Evolutionary conservation across 768 basidiomycete species (phyloP), one percentile per base, ranked within the genome.

Genomic region (Clavulina sp.): DNA sequence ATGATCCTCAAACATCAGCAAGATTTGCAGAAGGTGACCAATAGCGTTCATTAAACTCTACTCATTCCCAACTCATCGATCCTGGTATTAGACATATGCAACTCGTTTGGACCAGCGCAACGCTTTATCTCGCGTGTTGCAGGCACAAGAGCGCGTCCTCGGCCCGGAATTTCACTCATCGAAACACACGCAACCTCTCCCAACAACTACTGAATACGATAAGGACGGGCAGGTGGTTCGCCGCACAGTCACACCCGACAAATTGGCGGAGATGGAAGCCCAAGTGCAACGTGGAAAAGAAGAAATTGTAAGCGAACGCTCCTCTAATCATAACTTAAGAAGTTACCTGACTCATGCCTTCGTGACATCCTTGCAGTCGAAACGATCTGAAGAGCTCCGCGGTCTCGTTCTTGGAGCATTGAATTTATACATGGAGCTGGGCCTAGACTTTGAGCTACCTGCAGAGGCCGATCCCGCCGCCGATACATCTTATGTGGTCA

Each of bases 261-360:
- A 83, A 9, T 85, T 92, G 60, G 71, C 76, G 43, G 80, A 70
- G 58, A 68, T 92, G 4, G 85, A 91, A 69, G 81, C 84, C 61
- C 86, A 91, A 60, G 73, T 89, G 18, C 78, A 84, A 6, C 71
- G 81, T 50, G 86, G 84, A 7, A 88, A 88, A 64, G 74, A 75
- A n/a, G 88, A 92, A 74, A 73, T 87, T 50, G 83, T 87, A 58
- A 60, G 83, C 70, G 21, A 36, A 18, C 29, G 54, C 38, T 50
- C 49, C 43, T 13, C 5, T 49, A 36, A 26, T 9, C 34, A 44
- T 41, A 24, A 48, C 36, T 36, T 24, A 18, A 7, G 13, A 13
- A 13, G 44, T 4, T 54, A 24, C 4, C 52, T 86, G 84, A 65
- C 71, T 26, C 83, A 81, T n/a, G n/a, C n/a, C n/a, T n/a, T n/a